phyloP scores from a whole-genome alignment of 148 eudicot genomes.

The Agrostemma githago region DNA sequence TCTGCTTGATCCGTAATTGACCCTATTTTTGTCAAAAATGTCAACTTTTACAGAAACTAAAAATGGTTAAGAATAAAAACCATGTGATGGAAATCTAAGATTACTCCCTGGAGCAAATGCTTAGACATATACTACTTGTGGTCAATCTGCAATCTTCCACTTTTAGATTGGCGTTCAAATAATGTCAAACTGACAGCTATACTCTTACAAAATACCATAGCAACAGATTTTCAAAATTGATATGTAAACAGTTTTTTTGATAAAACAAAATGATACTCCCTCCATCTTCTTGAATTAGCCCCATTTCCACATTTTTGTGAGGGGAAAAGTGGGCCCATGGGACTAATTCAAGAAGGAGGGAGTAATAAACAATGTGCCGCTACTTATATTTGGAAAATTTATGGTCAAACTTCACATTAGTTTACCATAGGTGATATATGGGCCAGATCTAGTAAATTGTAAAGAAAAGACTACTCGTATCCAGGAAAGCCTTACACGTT shows the following conservation, averaged over 20 bases:
- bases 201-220: not conserved
- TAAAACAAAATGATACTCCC: not conserved
- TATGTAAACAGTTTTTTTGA: too few relatives aligned
- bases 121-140: too few relatives aligned
- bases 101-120: not conserved
- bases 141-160: not conserved
- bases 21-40: not conserved
- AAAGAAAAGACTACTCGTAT: slow-evolving; percentile 3
- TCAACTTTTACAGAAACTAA: not conserved
- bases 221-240: not conserved
- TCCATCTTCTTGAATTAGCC: too few relatives aligned
- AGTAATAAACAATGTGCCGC: too few relatives aligned
- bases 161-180: not conserved
- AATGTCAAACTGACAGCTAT: too few relatives aligned
- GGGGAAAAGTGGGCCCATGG: too few relatives aligned
- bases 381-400: not conserved
- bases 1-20: not conserved
- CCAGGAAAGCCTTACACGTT: slow-evolving; percentile 54
- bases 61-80: not conserved
- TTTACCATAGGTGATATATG: not conserved
- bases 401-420: not conserved
- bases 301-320: too few relatives aligned
- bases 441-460: not conserved
- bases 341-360: too few relatives aligned
- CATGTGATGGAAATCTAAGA: not conserved